Evolutionary conservation across 805 yeast species (phyloP), one percentile per base, ranked within the genome.

Genomic region (Diddensiella santjacobensis): DNA sequence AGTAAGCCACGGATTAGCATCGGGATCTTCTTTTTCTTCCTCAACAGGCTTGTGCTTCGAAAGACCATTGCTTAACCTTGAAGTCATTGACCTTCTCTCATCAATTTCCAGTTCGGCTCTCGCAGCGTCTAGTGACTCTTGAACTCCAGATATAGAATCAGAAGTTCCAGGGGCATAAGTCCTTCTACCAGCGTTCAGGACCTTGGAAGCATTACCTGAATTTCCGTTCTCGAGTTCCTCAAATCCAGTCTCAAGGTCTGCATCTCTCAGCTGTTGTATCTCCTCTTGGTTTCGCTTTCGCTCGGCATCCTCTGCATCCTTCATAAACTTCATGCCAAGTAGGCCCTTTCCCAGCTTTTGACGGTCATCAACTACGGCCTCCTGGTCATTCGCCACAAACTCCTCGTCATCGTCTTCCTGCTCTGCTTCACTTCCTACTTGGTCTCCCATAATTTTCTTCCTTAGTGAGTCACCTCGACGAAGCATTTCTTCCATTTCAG

Each of bases 261-360:
- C 95, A 81, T 37, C 96, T 96, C 54, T 37, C n/a, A 45, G 40
- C 20, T 75, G 73, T 61, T 86, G 86, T 40, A 79, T 64, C 5
- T 17, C 62, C 58, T 69, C 10, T 44, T 72, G 66, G 64, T 87
- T 90, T 38, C 74, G 80, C 46, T 75, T 73, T 50, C 73, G 76
- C 53, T 79, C 78, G 55, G 82, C 76, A 48, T 81, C 82, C 52
- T 84, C 95, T 1, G 98, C 98, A 51, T 84, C 84, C 56, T 76
- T 83, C 98, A 91, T 91, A 66, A 91, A 91, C 56, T 90, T 95
- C 98, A 93, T 93, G 42, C 81, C 84, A 76, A 91, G 69, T 18
- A 91, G 83, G 47, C 98, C 97, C 65, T 90, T 91, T 18, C 93
- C 90, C n/a, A 82, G 65, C 40, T 71, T 74, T 26, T 70, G 66